Conservation (phyloP, 176 grass and related monocot species). For the Oropetium thomaeum region DNA sequence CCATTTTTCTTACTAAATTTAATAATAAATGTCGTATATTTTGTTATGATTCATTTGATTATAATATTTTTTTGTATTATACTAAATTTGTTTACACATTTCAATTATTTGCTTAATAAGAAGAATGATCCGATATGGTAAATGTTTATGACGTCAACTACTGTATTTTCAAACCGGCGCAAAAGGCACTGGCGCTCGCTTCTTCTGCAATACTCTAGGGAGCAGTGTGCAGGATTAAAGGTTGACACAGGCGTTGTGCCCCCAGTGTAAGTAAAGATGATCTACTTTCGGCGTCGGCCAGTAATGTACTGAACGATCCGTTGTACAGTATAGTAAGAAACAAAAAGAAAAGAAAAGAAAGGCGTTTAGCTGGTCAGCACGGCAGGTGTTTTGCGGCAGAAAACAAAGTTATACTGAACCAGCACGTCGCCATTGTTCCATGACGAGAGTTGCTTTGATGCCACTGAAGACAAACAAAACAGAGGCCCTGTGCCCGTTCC, state of each 20-base stretch:
- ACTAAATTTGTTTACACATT: too few species aligned
- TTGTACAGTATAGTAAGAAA: too few species aligned
- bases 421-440: background rate
- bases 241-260: background rate
- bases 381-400: background rate
- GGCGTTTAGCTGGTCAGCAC: background rate
- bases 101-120: too few species aligned
- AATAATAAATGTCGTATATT: too few species aligned
- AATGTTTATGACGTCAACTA: too few species aligned
- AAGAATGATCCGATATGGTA: too few species aligned
- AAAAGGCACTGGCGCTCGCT: background rate
- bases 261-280: conserved; percentile 15
- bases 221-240: too few species aligned
- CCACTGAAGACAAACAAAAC: background rate
- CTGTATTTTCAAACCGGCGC: too few species aligned
- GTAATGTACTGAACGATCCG: background rate
- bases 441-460: background rate
- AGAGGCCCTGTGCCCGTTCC: background rate
- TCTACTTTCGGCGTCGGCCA: conserved; percentile 24
- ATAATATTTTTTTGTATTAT: too few species aligned
- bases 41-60: too few species aligned
- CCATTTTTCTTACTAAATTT: too few species aligned
- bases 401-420: background rate
- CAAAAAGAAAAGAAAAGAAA: background rate
- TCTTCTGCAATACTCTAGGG: background rate